phyloP scores from a whole-genome alignment of 768 basidiomycete genomes.

The Astraeus odoratus region DNA sequence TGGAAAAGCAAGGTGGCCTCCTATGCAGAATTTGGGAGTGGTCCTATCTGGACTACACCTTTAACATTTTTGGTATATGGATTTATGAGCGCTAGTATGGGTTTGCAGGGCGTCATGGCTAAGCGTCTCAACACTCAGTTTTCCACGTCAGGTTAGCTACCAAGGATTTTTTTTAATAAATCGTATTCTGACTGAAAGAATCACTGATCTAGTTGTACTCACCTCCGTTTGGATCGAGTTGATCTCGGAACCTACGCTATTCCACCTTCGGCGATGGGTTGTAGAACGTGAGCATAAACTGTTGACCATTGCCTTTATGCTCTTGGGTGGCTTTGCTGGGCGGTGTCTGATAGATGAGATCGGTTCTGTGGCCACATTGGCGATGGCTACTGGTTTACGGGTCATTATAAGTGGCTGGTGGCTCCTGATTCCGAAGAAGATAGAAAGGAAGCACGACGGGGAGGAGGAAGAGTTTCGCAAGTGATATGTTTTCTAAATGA shows the following conservation, averaged over 20 bases:
- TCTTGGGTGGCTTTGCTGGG: constrained; percentile 54
- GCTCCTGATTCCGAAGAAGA: constrained; percentile 45
- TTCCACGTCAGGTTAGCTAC: constrained; percentile 57
- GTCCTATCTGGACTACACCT: constrained; percentile 62
- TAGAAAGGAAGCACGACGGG: neutral
- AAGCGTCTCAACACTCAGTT: constrained; percentile 76
- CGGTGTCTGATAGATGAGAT: constrained; percentile 56
- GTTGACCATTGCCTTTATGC: constrained; percentile 39
- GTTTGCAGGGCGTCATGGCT: constrained; percentile 81
- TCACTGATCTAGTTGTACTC: constrained; percentile 48
- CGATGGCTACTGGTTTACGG: constrained; percentile 58
- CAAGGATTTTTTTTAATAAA: neutral
- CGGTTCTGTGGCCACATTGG: constrained; percentile 53
- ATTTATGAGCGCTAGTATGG: constrained; percentile 69
- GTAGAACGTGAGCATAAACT: constrained; percentile 61
- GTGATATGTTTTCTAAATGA: neutral
- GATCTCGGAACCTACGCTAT: constrained; percentile 68
- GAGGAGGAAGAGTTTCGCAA: neutral
- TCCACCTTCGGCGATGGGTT: constrained; percentile 43
- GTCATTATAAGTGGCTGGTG: constrained; percentile 52
- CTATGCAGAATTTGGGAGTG: constrained; percentile 44
- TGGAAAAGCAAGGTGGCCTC: constrained; percentile 59
- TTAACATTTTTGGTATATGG: constrained; percentile 61
- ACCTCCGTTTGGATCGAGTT: constrained; percentile 86
- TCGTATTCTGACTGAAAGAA: neutral